Evolutionary conservation across 805 yeast species (phyloP), one percentile per base, ranked within the genome.

Genomic region (Myxozyma sirexii): DNA sequence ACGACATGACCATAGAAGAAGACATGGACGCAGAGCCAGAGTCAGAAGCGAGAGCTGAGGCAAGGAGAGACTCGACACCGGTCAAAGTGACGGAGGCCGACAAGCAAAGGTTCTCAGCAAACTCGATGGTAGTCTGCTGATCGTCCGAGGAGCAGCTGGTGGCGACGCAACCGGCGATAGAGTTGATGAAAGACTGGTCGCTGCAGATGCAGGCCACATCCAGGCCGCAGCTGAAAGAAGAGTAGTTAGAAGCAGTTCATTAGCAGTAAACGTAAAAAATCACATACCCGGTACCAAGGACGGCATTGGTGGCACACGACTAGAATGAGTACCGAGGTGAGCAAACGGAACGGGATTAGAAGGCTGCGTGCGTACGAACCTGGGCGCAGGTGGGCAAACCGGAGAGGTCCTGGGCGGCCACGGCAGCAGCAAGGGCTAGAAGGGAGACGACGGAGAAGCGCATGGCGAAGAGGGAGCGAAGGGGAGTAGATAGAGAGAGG

Each of bases 161-260:
- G 13, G 27, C 29, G 19, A 63, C 29, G 44, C 67, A 64, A 33
- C 47, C 17, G 23, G 62, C 44, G 37, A 64, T 54, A 21, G 45
- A 35, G 15, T 21, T 23, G 31, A 64, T 38, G 51, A 62, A 58
- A 10, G 46, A 4, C 6, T 42, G 12, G 35, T 54, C 52, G 3
- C 46, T 13, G 55, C 67, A 64, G 39, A 59, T 21, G 59, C 64
- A 64, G 24, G 52, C 51, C 27, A 58, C 52, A 31, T 62, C 64
- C 26, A 45, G 12, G 13, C 19, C 39, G 21, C 46, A 38, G 37
- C 56, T 48, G 17, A 15, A 21, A 19, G 8, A n/a, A 23, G 53
- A 13, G 19, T 13, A 15, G 6, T 15, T 10, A 23, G 12, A 13
- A 13, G 4, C 1, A n/a, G 19, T 13, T 13, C 6, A 2, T 7